Conservation (phyloP, 2,329 filamentous ascomycete species). For the Claviceps digitariae region DNA sequence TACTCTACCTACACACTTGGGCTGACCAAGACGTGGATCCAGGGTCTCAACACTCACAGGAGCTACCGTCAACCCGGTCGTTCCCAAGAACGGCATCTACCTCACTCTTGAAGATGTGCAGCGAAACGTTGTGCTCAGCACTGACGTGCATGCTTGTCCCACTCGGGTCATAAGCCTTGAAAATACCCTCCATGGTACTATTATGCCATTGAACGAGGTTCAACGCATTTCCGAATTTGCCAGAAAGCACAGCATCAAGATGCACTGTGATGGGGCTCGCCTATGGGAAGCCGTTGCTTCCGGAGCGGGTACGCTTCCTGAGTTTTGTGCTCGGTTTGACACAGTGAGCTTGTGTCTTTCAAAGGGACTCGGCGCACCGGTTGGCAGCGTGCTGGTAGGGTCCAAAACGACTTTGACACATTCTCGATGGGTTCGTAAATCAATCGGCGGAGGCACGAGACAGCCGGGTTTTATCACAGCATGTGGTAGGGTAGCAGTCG, state of each 20-base stretch:
- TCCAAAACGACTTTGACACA: slow-evolving; percentile 21
- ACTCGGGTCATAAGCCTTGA: slow-evolving; percentile 73
- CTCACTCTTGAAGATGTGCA: slow-evolving; percentile 66
- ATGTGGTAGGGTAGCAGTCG: slow-evolving; percentile 55
- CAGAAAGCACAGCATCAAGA: slow-evolving; percentile 44
- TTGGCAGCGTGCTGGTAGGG: slow-evolving; percentile 62
- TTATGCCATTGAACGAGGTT: slow-evolving; percentile 64
- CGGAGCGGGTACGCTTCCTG: slow-evolving; percentile 50
- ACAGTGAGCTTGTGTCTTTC: slow-evolving; percentile 67
- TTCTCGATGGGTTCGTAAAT: slow-evolving; percentile 43
- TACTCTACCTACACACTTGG: background rate
- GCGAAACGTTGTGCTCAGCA: slow-evolving; percentile 46
- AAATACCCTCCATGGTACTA: slow-evolving; percentile 68
- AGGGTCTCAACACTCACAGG: slow-evolving; percentile 60
- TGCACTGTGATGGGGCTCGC: slow-evolving; percentile 69
- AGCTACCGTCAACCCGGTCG: slow-evolving; percentile 53
- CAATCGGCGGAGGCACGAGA: slow-evolving; percentile 60
- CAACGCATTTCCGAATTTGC: slow-evolving; percentile 59
- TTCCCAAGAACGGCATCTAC: slow-evolving; percentile 57
- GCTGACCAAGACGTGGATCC: slow-evolving; percentile 8
- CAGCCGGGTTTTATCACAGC: slow-evolving; percentile 62
- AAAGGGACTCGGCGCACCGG: slow-evolving; percentile 70
- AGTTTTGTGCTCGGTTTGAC: slow-evolving; percentile 58
- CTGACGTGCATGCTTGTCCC: slow-evolving; percentile 66
- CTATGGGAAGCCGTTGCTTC: slow-evolving; percentile 71